Conservation (phyloP, 495 filamentous ascomycete species). For the Aspergillus haitiensis region DNA sequence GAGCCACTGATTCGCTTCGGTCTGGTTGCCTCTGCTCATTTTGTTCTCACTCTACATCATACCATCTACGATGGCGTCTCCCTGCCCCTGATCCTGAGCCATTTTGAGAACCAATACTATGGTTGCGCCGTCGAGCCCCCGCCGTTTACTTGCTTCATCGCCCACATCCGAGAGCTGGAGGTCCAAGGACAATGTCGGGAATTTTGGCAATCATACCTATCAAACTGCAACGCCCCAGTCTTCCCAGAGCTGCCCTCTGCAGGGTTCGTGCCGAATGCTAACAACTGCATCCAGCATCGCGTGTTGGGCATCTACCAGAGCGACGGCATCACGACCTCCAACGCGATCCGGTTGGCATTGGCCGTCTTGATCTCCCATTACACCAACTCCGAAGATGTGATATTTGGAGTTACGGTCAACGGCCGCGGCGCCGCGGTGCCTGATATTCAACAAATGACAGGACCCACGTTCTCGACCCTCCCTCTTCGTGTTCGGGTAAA, state of each 20-base stretch:
- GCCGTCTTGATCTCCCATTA: slow-evolving; percentile 32
- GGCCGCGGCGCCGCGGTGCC: slow-evolving; percentile 31
- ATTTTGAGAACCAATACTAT: too few relatives aligned
- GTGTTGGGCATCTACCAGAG: too few relatives aligned
- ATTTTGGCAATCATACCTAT: too few relatives aligned
- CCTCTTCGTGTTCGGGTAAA: slow-evolving; percentile 13
- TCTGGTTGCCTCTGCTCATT: neutral
- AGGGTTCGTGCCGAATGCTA: too few relatives aligned
- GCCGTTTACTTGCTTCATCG: slow-evolving; percentile 47
- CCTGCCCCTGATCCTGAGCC: too few relatives aligned
- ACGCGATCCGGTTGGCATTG: slow-evolving; percentile 31
- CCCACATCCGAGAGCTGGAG: neutral
- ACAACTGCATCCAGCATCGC: too few relatives aligned
- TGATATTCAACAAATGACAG: slow-evolving; percentile 32
- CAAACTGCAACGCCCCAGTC: too few relatives aligned
- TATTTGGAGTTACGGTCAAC: slow-evolving; percentile 33
- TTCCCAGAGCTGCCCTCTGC: too few relatives aligned
- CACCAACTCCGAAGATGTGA: slow-evolving; percentile 28
- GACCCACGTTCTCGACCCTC: slow-evolving; percentile 37
- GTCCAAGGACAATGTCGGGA: too few relatives aligned
- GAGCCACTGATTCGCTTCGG: slow-evolving; percentile 16
- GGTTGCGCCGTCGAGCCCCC: too few relatives aligned
- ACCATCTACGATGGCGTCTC: slow-evolving; percentile 61
- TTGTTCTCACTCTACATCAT: slow-evolving; percentile 57
- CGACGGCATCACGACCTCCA: neutral